Conservation (phyloP, 805 yeast genomes). For the Teunomyces atbi region DNA sequence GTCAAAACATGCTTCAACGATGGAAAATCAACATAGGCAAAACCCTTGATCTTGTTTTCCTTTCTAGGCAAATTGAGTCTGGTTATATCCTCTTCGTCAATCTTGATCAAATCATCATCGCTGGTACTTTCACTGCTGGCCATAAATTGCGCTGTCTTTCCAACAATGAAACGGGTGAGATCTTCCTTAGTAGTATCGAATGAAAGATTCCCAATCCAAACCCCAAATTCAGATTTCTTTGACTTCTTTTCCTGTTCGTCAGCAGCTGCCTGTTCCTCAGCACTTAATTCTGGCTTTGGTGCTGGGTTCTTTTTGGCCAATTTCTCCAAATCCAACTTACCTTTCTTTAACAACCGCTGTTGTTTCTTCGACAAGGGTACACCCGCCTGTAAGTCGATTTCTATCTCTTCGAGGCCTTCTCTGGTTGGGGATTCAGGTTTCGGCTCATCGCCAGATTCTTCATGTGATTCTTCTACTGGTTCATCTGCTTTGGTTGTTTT, state of each 20-base stretch:
- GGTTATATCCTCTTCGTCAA: slow-evolving; percentile 59
- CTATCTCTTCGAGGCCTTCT: slow-evolving; percentile 59
- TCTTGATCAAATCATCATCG: slow-evolving; percentile 22
- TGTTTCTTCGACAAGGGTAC: slow-evolving; percentile 91
- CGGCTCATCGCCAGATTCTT: slow-evolving; percentile 8
- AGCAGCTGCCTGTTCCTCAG: slow-evolving; percentile 27
- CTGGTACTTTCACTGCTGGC: slow-evolving; percentile 19
- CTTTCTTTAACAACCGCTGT: slow-evolving; percentile 61
- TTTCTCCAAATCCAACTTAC: slow-evolving; percentile 67
- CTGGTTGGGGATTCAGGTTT: slow-evolving; percentile 34
- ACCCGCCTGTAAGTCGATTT: slow-evolving; percentile 65
- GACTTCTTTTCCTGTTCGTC: slow-evolving; percentile 27
- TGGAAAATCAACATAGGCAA: slow-evolving; percentile 84
- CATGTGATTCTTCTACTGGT: slow-evolving; percentile 11
- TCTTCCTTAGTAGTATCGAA: slow-evolving; percentile 82
- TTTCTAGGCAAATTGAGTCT: slow-evolving; percentile 81
- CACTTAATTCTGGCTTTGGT: slow-evolving; percentile 36
- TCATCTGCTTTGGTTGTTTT: slow-evolving; percentile 7
- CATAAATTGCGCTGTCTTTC: slow-evolving; percentile 47
- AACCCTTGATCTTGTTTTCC: slow-evolving; percentile 72
- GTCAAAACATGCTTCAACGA: slow-evolving; percentile 57
- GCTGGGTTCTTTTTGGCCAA: slow-evolving; percentile 40
- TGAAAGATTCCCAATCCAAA: slow-evolving; percentile 93
- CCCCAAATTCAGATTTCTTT: slow-evolving; percentile 61
- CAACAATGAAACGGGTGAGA: slow-evolving; percentile 58